These are phyloP conservation scores for Starmerella kuoi DNA, from an alignment of 805 yeast genomes.

Conservation along the genomic window DNA sequence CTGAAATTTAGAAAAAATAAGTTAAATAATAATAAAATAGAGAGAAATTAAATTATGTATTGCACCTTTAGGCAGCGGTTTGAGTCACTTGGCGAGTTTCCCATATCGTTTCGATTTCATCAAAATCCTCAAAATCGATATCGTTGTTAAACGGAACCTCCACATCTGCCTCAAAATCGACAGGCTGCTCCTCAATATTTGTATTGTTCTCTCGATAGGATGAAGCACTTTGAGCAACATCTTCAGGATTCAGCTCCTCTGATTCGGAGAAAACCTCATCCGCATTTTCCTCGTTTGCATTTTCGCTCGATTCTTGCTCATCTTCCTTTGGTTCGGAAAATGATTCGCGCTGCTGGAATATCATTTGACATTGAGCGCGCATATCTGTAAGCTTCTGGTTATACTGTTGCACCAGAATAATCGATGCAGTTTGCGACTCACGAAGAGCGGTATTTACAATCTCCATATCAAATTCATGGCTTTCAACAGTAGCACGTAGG, in stretches of 20 bases:
- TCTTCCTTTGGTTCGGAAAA: not conserved
- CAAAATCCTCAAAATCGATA: too few relatives aligned
- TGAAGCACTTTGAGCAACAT: too few relatives aligned
- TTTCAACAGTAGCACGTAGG: conserved; percentile 17
- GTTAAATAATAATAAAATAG: too few relatives aligned
- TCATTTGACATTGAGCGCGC: conserved; percentile 22
- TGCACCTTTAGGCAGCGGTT: too few relatives aligned
- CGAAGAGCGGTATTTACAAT: conserved; percentile 20
- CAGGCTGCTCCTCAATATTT: not conserved
- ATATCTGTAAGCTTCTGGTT: conserved; percentile 16
- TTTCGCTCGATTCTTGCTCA: conserved; percentile 2
- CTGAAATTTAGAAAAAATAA: too few relatives aligned
- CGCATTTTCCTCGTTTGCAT: not conserved
- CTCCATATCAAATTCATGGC: conserved; percentile 20
- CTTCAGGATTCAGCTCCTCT: conserved; percentile 1
- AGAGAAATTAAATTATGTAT: too few relatives aligned
- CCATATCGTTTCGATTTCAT: too few relatives aligned
- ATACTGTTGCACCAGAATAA: conserved; percentile 22
- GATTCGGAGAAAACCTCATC: conserved; percentile 3
- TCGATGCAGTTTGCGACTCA: conserved; percentile 24
- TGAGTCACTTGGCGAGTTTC: not conserved
- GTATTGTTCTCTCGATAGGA: too few relatives aligned
- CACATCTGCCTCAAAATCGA: too few relatives aligned
- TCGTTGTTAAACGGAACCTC: too few relatives aligned
- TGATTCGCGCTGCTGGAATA: conserved; percentile 19